phyloP scores from a whole-genome alignment of 345 rosid species.

The Carallia pectinifolia region DNA sequence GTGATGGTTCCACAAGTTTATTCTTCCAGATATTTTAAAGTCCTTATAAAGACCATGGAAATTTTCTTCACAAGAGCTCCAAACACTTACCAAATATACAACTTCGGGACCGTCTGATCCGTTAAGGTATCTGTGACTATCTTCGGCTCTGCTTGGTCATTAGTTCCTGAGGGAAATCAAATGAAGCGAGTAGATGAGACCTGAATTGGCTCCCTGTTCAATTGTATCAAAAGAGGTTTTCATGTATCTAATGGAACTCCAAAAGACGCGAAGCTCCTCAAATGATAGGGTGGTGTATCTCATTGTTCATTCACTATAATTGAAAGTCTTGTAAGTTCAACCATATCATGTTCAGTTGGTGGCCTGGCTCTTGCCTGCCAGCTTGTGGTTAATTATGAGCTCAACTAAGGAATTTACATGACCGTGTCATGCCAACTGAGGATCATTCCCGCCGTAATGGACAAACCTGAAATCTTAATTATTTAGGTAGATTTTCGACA shows the following conservation, averaged over 20 bases:
- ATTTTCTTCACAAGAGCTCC: conserved; percentile 12
- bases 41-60: conserved; percentile 10
- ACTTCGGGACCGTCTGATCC: not conserved
- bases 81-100: not conserved
- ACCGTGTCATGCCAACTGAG: too few species aligned
- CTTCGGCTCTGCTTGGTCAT: conserved; percentile 6
- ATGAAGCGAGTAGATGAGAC: conserved; percentile 3
- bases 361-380: not conserved
- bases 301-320: conserved; percentile 17
- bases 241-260: conserved; percentile 11
- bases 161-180: conserved; percentile 5
- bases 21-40: conserved; percentile 87
- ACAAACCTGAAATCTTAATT: too few species aligned
- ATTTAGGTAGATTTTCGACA: too few species aligned
- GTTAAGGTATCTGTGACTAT: conserved; percentile 7
- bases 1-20: conserved; percentile 96
- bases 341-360: not conserved
- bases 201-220: conserved; percentile 9
- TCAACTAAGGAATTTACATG: too few species aligned
- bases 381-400: too few species aligned
- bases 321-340: not conserved
- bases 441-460: too few species aligned
- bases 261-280: conserved; percentile 1
- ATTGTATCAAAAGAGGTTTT: conserved; percentile 5
- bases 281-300: conserved; percentile 11